Evolutionary conservation across 352 stramenopile species (phyloP).

Genomic region (Phytophthora chlamydospora): DNA sequence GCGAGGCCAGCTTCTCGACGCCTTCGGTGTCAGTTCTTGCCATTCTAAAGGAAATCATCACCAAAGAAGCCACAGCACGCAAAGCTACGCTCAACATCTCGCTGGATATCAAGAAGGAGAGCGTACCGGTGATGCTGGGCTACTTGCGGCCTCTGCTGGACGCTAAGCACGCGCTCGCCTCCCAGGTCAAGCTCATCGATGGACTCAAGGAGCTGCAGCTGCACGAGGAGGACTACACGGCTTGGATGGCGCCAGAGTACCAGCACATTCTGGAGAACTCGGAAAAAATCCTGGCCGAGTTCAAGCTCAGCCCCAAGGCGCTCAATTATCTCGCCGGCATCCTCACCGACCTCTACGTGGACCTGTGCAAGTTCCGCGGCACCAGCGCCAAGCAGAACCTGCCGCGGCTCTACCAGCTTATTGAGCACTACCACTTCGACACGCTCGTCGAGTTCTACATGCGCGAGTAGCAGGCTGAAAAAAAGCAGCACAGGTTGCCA

Average conservation of each 20-base stretch:
- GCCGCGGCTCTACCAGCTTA: slow-evolving; percentile 70
- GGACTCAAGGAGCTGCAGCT: slow-evolving; percentile 85
- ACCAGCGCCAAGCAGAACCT: slow-evolving; percentile 80
- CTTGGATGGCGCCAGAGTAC: slow-evolving; percentile 86
- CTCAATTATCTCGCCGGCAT: slow-evolving; percentile 84
- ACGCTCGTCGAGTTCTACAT: slow-evolving; percentile 81
- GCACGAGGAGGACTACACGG: slow-evolving; percentile 72
- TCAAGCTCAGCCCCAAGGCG: slow-evolving; percentile 69
- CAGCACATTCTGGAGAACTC: slow-evolving; percentile 70
- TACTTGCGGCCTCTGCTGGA: slow-evolving; percentile 72
- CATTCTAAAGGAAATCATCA: slow-evolving; percentile 88
- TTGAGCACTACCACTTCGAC: slow-evolving; percentile 86
- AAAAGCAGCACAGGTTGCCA: neutral
- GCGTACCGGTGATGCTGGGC: slow-evolving; percentile 67
- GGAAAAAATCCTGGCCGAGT: slow-evolving; percentile 74
- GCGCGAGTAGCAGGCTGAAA: slow-evolving; percentile 39
- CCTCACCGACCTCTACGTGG: slow-evolving; percentile 85
- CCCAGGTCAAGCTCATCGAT: slow-evolving; percentile 83
- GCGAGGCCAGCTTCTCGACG: slow-evolving; percentile 74
- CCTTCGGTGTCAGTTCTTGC: slow-evolving; percentile 83
- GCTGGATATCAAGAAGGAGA: slow-evolving; percentile 85
- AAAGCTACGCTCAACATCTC: slow-evolving; percentile 83
- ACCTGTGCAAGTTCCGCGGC: slow-evolving; percentile 86
- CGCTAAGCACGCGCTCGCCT: slow-evolving; percentile 72
- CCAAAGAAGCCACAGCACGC: slow-evolving; percentile 78